Evolutionary conservation across 352 stramenopile species (phyloP), one percentile per base, ranked within the genome.

Genomic region (Thalassiosira livingstoniorum): DNA sequence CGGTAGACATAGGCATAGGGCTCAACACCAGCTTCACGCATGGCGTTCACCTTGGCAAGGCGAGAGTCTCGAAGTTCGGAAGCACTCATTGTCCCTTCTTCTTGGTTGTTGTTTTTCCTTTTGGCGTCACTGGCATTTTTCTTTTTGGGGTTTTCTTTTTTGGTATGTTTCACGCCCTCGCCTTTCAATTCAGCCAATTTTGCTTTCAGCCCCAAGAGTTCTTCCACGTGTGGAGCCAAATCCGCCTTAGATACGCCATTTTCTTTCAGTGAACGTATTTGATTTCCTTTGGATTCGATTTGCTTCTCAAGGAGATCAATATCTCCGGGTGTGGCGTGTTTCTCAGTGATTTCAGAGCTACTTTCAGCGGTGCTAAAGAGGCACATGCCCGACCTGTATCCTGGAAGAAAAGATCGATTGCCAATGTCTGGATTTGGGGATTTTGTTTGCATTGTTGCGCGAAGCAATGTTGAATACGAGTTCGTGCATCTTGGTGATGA

Each of bases 1-100:
- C 86, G 57, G 81, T 85, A 96, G 0, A 75, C 84, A 57, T 96
- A 96, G 47, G 88, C 91, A 69, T 92, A 96, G 15, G 92, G 92
- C 66, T 94, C 86, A 0, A 86, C 72, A 39, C 87, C 83, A 21
- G 81, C 83, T 27, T 92, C 78, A 57, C 85, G 62, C 87, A 96
- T 94, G 23, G 83, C 61, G 27, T 88, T 47, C 1, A 92, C 73
- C 68, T 96, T 96, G 27, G 80, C 86, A 4, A 95, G 43, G 39
- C 91, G 90, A 71, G 83, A 85, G 21, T 83, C 57, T 61, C 88
- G 84, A 3, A 95, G 66, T 87, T 95, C 91, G n/a, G 80, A 88
- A 47, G 89, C 78, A 10, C 75, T 83, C 53, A 88, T 70, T 68
- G 89, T 76, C 62, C 75, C 82, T 35, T 70, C 53, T 32, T 78